Conservation (phyloP, 306 rosid species). For the Casuarina glauca region DNA sequence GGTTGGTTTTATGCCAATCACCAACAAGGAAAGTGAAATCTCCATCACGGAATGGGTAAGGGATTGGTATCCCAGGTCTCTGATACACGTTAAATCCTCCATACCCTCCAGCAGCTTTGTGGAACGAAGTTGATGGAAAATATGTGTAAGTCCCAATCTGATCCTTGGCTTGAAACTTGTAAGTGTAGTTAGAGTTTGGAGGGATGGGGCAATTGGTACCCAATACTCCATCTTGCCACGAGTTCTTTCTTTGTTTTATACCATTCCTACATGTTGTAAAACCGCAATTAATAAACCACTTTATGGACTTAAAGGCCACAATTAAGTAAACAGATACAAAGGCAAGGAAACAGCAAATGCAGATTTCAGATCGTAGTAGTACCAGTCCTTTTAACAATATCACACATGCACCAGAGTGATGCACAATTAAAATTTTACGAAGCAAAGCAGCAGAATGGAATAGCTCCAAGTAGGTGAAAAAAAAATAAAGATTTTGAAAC, state of each 20-base stretch:
- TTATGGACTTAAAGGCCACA: conserved; percentile 4
- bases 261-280: conserved; percentile 67
- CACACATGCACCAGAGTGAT: no score
- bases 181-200: conserved; percentile 85
- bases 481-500: not conserved
- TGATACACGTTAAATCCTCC: conserved; percentile 76
- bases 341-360: not conserved
- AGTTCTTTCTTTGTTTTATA: conserved; percentile 91
- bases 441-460: not conserved
- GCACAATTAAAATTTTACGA: not conserved
- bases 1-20: conserved; percentile 86
- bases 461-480: not conserved
- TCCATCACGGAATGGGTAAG: conserved; percentile 72
- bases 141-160: conserved; percentile 85
- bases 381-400: not conserved
- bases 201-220: conserved; percentile 96
- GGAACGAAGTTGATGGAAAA: conserved; percentile 84
- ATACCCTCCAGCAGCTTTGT: conserved; percentile 87
- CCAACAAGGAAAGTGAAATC: conserved; percentile 87
- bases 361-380: not conserved
- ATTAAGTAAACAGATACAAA: not conserved
- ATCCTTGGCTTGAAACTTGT: conserved; percentile 85
- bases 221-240: conserved; percentile 98
- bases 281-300: conserved; percentile 4
- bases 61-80: conserved; percentile 84